These are phyloP conservation scores for Pulveroboletus sp. DNA, from an alignment of 1,284 basidiomycete species.

Conservation along the genomic window DNA sequence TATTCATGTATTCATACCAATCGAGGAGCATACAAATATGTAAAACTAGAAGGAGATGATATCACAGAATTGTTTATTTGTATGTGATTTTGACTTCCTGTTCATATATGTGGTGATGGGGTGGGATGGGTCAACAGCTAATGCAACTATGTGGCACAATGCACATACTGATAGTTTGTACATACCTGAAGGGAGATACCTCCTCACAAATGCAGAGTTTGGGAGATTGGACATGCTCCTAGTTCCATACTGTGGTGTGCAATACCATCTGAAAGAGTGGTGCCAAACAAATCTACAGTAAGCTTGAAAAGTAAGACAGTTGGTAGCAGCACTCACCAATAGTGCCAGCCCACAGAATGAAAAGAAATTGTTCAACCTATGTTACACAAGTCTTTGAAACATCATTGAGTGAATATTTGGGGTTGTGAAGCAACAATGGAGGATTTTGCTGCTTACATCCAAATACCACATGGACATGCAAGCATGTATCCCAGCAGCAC, in stretches of 20 bases:
- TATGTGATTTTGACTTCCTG: slow-evolving; percentile 1
- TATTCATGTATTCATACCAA: no score
- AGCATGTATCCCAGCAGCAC: slow-evolving; percentile 32
- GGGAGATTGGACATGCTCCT: neutral
- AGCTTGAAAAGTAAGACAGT: no score
- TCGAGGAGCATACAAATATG: no score
- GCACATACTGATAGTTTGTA: neutral
- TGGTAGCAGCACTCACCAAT: no score
- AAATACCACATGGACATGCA: slow-evolving; percentile 37
- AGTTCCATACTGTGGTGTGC: neutral
- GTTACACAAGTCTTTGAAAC: slow-evolving; percentile 41
- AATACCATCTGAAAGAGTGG: neutral
- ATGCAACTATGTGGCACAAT: neutral
- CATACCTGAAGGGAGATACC: neutral
- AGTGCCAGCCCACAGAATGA: slow-evolving; percentile 12
- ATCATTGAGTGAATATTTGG: slow-evolving; percentile 46
- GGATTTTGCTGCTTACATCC: slow-evolving; percentile 27
- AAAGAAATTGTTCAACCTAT: slow-evolving; percentile 45
- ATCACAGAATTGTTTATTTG: neutral
- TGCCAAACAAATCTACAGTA: neutral
- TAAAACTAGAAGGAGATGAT: no score
- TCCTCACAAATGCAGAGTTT: neutral
- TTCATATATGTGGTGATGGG: neutral
- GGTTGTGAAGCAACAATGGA: slow-evolving; percentile 39
- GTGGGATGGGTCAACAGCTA: neutral